Conservation (phyloP, 1,139 yeast genomes). For the Diutina neorugosa region DNA sequence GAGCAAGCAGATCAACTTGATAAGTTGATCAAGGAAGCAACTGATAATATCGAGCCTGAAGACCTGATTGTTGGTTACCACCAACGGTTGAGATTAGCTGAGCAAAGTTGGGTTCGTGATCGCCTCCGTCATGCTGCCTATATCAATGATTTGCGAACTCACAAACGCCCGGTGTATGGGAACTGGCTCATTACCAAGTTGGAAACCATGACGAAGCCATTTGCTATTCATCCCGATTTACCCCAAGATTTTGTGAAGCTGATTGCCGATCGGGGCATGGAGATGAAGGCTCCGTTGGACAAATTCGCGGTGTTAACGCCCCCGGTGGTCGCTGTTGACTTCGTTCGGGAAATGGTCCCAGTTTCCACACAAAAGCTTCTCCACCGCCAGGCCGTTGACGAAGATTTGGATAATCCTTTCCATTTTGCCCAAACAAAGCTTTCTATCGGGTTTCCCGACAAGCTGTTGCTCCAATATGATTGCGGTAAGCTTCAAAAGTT, state of each 20-base stretch:
- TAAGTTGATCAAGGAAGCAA: conserved; percentile 19
- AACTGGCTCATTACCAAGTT: conserved; percentile 14
- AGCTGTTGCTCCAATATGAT: conserved; percentile 81
- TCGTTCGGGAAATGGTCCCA: conserved; percentile 48
- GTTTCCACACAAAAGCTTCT: conserved; percentile 19
- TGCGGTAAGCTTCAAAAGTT: conserved; percentile 92
- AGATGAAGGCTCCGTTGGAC: conserved; percentile 40
- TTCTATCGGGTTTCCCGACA: conserved; percentile 94
- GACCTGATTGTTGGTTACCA: conserved; percentile 46
- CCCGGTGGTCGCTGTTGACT: conserved; percentile 64
- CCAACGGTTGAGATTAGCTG: conserved; percentile 38
- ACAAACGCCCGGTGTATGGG: conserved; percentile 46
- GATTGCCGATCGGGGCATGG: not conserved
- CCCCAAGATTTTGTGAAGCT: not conserved
- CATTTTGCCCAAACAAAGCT: conserved; percentile 78
- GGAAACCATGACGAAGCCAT: not conserved
- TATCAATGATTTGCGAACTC: conserved; percentile 53
- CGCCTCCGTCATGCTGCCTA: conserved; percentile 47
- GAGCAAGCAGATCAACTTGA: conserved; percentile 31
- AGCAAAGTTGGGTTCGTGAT: conserved; percentile 37
- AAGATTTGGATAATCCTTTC: conserved; percentile 48
- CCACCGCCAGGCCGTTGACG: conserved; percentile 19
- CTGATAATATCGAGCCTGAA: conserved; percentile 20
- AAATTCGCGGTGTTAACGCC: conserved; percentile 86
- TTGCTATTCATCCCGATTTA: not conserved